Conservation (phyloP, 176 grass and related monocot genomes). For the Hyparrhenia diplandra region DNA sequence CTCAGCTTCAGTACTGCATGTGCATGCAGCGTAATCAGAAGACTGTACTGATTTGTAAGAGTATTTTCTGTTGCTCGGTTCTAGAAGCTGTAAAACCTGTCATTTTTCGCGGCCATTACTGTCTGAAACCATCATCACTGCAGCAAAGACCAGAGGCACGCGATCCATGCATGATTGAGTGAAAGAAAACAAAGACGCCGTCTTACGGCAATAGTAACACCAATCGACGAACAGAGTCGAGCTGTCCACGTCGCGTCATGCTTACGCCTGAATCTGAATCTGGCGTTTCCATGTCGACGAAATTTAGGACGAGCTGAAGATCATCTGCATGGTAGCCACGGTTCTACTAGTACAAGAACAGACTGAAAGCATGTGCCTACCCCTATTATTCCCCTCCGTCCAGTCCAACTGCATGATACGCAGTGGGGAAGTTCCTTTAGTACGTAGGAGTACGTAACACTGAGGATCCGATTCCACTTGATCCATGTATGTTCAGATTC, state of each 20-base stretch:
- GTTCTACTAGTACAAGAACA: not conserved
- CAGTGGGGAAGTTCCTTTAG: too few relatives aligned
- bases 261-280: not conserved
- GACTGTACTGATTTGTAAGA: too few relatives aligned
- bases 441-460: too few relatives aligned
- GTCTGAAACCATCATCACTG: not conserved
- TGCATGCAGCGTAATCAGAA: too few relatives aligned
- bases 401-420: not conserved
- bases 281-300: not conserved
- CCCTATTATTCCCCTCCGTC: not conserved
- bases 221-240: not conserved
- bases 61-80: not conserved
- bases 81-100: not conserved
- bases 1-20: not conserved
- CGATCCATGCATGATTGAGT: not conserved
- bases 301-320: not conserved
- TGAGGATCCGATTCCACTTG: slow-evolving; percentile 19
- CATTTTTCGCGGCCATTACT: not conserved
- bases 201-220: not conserved
- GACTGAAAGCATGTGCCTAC: too few relatives aligned
- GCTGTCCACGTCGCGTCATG: slow-evolving; percentile 13
- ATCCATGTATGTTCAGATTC: not conserved
- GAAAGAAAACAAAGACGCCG: not conserved
- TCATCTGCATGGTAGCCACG: not conserved
- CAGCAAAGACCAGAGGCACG: not conserved